Evolutionary conservation across 805 yeast genomes (phyloP), one percentile per base, ranked within the genome.

Genomic region (Candida andamanensis): DNA sequence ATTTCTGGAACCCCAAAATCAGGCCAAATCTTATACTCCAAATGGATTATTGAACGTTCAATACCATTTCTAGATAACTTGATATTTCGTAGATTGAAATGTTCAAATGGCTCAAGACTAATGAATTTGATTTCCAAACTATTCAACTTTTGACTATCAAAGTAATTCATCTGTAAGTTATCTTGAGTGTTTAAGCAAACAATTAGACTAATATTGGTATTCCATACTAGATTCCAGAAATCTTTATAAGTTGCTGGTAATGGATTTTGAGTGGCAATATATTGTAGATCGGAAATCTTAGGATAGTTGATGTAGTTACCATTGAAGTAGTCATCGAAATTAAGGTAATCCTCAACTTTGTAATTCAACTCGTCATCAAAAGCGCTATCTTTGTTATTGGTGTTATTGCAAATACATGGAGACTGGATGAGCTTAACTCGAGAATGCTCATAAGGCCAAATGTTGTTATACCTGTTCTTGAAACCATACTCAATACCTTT

Each of bases 381-480:
- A 9, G 41, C 28, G 4, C 25, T 18, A 14, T 14, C 16, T 10
- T 11, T 13, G 15, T 22, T 5, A 9, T 10, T 22, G 19, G 25
- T 15, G 22, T 40, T 9, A 22, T 18, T 10, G 20, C 20, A 14
- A 12, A 17, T 15, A 30, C 24, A 15, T 14, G 52, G 51, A 4
- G 57, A 42, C 20, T 42, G 41, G 18, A 42, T 42, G 19, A 64
- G 38, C 29, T 54, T 60, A 11, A 67, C 72, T 27, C 72, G 47
- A 2, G 72, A 65, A 38, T 67, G 74, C 44, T 67, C 74, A 44
- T 66, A 67, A 0, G 74, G 74, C 71, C 71, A 67, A 7, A 67
- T 57, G 33, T 67, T 67, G 23, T 64, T 60, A 47, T 67, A 67
- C 28, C 74, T 45, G 39, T 67, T 67, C 40, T 67, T 67, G 36